Base-by-base conservation (phyloP, 768 basidiomycete genomes). In the Boletus coccyginus region DNA sequence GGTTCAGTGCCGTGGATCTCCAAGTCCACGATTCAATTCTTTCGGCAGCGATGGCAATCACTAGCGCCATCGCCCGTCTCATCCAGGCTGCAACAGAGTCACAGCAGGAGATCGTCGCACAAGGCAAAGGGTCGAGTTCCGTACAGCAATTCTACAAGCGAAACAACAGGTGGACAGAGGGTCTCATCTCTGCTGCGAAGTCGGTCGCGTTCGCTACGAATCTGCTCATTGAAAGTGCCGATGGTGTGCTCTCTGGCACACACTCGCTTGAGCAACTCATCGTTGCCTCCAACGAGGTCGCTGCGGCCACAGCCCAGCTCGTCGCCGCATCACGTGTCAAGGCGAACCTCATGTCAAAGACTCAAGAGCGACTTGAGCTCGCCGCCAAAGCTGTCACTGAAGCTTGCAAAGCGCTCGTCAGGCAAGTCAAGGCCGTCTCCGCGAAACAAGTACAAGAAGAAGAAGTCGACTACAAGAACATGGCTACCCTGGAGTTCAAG, bases 91-190 rank as follows among this genome's bases (percentile, higher is more conserved):
- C 97, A 21, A 97, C 97, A 1, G 95, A 95, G 38, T 98, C 95
- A 49, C 97, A 99, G 73, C 86, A 98, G 71, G 97, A 99, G 76
- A 99, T 99, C 53, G 97, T 98, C 52, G 87, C 88, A 3, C 88
- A 97, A 74, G 97, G 97, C 55, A 91, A 85, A 70, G 97, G 97
- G 9, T 91, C 94, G 19, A 94, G 87, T 72, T 83, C 94, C 24
- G 85, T 80, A 19, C 93, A 96, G 71, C 96, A 98, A 66, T 99
- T 99, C 81, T 99, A 98, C 83, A 99, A 99, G 78, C 88, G 92
- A 57, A 98, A 99, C 84, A 98, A 98, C 74, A 84, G 97, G 57
- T 99, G 97, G 97, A 99, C 97, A 43, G 97, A 99, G 72, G 97
- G 97, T 62, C 87, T 99, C 62, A 94, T 98, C 65, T 96, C 94